A percentile compares a stretch with the other conserved stretches of the same genome.
Conservation (phyloP, 208 protist species). For the Trypanosoma mega region DNA sequence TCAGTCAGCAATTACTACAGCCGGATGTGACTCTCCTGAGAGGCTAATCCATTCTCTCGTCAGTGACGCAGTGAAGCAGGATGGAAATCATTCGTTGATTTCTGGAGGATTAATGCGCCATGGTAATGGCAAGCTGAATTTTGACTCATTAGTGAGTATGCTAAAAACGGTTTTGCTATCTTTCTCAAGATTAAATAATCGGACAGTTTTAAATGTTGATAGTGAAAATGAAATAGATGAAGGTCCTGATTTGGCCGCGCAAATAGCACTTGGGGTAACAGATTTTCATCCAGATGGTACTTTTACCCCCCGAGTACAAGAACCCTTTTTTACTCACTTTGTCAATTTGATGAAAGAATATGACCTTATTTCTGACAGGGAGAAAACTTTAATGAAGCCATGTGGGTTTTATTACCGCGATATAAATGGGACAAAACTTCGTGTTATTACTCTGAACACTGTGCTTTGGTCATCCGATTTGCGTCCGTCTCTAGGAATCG, state of each 20-base stretch:
- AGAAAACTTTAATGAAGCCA: conserved; percentile 37
- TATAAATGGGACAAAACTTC: conserved; percentile 22
- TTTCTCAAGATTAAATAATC: neutral
- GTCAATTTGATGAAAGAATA: conserved; percentile 27
- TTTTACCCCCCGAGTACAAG: conserved; percentile 19
- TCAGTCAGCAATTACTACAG: conserved; percentile 30
- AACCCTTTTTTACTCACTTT: conserved; percentile 26
- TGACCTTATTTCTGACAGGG: conserved; percentile 35
- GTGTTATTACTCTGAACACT: conserved; percentile 74
- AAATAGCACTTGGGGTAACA: conserved; percentile 17
- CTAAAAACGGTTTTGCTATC: conserved; percentile 7
- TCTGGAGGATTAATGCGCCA: conserved; percentile 74
- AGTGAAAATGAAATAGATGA: neutral
- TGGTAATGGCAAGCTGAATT: conserved; percentile 18
- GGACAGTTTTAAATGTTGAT: too few species aligned
- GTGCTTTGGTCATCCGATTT: conserved; percentile 66
- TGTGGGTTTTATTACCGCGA: conserved; percentile 74
- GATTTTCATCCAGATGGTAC: conserved; percentile 21
- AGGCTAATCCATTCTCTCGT: conserved; percentile 47
- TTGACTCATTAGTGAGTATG: conserved; percentile 11
- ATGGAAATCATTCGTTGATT: conserved; percentile 41
- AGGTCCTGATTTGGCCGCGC: neutral
- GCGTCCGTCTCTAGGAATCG: conserved; percentile 33
- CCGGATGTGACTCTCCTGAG: conserved; percentile 60
- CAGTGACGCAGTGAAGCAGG: conserved; percentile 37